A percentile compares a stretch with the other conserved stretches of the same genome.
Conservation (phyloP, 106 monocot genomes). For the Posidonia australis region DNA sequence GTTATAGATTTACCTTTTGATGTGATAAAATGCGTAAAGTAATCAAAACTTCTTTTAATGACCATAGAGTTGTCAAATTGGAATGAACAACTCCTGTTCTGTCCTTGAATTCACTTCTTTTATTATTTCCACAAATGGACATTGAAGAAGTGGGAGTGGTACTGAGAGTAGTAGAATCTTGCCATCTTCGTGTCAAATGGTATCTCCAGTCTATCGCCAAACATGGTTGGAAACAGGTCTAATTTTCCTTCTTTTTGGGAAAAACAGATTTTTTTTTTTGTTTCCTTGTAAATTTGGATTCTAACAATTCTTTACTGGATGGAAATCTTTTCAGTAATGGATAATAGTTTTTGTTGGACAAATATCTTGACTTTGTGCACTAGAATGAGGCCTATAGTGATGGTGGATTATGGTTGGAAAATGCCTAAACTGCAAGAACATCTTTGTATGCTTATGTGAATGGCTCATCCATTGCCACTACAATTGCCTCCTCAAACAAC, state of each 20-base stretch:
- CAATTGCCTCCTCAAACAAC: too few relatives aligned
- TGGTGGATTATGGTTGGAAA: slow-evolving; percentile 64
- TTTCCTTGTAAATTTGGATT: not conserved
- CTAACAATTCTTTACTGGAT: not conserved
- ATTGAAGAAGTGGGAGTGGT: slow-evolving; percentile 22
- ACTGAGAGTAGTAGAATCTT: slow-evolving; percentile 33
- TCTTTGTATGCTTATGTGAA: slow-evolving; percentile 30
- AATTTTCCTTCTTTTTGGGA: not conserved
- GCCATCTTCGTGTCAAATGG: slow-evolving; percentile 36
- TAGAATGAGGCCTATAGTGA: slow-evolving; percentile 44
- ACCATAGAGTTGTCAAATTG: too few relatives aligned
- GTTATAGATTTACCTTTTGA: too few relatives aligned
- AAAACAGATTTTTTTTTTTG: not conserved
- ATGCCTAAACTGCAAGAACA: slow-evolving; percentile 59
- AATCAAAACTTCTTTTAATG: too few relatives aligned
- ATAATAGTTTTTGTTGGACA: slow-evolving; percentile 10
- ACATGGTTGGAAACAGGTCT: slow-evolving; percentile 46
- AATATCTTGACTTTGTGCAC: slow-evolving; percentile 46
- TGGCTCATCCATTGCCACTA: too few relatives aligned
- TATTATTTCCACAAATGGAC: slow-evolving; percentile 1
- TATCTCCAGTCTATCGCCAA: slow-evolving; percentile 26
- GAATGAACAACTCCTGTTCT: too few relatives aligned
- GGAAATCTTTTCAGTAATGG: too few relatives aligned
- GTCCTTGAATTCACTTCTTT: too few relatives aligned
- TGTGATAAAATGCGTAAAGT: too few relatives aligned